Evolutionary conservation across 1,284 basidiomycete species (phyloP).

Genomic region (Garcileccinum viscosum): DNA sequence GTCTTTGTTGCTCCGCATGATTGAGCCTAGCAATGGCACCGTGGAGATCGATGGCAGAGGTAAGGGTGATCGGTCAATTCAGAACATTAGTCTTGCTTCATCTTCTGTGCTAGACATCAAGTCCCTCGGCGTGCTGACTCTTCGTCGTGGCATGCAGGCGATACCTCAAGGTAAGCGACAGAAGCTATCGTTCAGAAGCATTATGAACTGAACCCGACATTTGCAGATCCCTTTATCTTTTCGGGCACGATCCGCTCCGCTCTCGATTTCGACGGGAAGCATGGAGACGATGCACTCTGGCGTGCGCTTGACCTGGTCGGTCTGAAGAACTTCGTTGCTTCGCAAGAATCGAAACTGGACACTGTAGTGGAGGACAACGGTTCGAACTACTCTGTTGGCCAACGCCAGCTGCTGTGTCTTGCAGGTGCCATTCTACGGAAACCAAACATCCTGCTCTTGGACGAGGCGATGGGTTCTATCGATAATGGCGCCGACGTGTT

Average conservation of each 20-base stretch:
- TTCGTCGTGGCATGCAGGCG: conserved; percentile 37
- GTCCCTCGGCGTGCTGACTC: conserved; percentile 35
- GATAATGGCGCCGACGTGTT: conserved; percentile 40
- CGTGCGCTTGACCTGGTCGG: conserved; percentile 39
- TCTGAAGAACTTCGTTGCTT: conserved; percentile 33
- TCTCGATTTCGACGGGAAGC: conserved; percentile 35
- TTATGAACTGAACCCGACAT: not conserved
- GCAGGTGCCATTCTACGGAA: conserved; percentile 52
- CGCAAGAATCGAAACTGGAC: conserved; percentile 36
- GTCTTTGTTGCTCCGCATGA: conserved; percentile 37
- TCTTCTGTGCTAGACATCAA: conserved; percentile 27
- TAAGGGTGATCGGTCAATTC: conserved; percentile 5
- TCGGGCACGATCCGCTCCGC: conserved; percentile 38
- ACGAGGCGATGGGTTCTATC: conserved; percentile 50
- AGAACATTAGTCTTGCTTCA: not conserved
- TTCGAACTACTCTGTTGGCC: conserved; percentile 40
- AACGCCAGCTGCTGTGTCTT: conserved; percentile 39
- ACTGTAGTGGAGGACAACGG: conserved; percentile 37
- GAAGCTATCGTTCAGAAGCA: no score
- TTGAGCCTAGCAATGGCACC: conserved; percentile 32
- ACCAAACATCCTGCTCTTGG: conserved; percentile 56
- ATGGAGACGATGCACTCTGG: conserved; percentile 34
- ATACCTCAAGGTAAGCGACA: conserved; percentile 35
- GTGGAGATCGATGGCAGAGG: conserved; percentile 40
- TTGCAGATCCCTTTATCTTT: conserved; percentile 39